Conservation (phyloP, 2,329 filamentous ascomycete genomes). For the Exophiala calicioides region DNA sequence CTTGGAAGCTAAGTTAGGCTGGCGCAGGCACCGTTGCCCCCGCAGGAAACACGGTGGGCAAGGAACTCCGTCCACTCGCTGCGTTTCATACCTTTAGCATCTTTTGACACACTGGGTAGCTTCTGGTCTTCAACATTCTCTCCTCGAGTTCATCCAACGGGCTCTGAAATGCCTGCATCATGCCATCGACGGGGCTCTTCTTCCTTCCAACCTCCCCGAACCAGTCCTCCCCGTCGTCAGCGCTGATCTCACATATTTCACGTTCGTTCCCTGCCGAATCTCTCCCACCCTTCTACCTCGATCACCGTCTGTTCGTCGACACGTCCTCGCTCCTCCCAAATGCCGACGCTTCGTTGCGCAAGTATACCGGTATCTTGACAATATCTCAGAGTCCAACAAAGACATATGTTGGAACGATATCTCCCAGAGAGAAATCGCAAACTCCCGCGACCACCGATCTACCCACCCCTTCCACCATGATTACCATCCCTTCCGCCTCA, state of each 20-base stretch:
- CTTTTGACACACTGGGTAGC: no score
- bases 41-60: no score
- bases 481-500: conserved; percentile 26
- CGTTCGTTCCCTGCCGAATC: conserved; percentile 25
- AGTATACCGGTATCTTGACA: conserved; percentile 27
- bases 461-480: conserved; percentile 9
- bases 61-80: no score
- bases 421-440: conserved; percentile 13
- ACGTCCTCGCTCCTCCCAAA: conserved; percentile 31
- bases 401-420: conserved; percentile 26
- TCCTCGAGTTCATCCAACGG: no score
- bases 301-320: conserved; percentile 30
- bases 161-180: neutral
- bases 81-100: no score
- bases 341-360: conserved; percentile 20
- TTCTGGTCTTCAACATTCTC: no score
- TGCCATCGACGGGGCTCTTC: conserved; percentile 25
- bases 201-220: conserved; percentile 21
- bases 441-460: conserved; percentile 1
- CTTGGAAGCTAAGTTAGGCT: no score
- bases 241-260: conserved; percentile 29
- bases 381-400: conserved; percentile 23
- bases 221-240: conserved; percentile 21
- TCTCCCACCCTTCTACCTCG: conserved; percentile 27
- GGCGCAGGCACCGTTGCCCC: no score